phyloP scores from a whole-genome alignment of 495 filamentous ascomycete genomes.

The Astrothelium macrocarpum region DNA sequence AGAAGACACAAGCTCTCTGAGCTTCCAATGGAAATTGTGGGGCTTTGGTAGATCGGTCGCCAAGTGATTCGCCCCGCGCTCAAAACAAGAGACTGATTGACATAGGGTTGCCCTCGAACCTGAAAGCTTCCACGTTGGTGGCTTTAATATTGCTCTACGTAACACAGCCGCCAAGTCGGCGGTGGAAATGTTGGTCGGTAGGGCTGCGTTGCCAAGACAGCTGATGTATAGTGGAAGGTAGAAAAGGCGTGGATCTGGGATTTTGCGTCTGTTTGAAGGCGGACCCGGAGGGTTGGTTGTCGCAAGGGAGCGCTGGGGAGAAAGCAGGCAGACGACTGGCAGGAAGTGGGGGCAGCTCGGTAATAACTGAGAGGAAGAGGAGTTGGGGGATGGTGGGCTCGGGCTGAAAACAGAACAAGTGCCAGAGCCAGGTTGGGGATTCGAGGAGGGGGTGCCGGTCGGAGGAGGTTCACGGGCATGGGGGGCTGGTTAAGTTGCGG shows the following conservation, averaged over 20 bases:
- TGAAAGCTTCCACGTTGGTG: background rate
- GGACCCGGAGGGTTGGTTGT: background rate
- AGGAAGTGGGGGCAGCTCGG: slow-evolving; percentile 13
- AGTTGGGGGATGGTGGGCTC: background rate
- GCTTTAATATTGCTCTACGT: background rate
- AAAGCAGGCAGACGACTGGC: background rate
- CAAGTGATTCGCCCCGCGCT: background rate
- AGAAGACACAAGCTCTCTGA: background rate
- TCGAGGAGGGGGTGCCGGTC: background rate
- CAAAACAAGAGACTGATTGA: background rate
- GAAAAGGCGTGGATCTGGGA: background rate
- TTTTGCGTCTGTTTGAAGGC: background rate
- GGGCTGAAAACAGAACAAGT: too few species aligned
- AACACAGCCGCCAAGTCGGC: background rate
- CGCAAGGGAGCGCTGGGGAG: background rate
- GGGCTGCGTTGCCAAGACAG: background rate
- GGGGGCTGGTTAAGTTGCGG: background rate
- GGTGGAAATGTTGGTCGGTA: background rate
- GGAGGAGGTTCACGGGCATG: slow-evolving; percentile 1
- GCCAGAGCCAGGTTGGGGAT: background rate
- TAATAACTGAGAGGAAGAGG: background rate
- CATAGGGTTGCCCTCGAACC: background rate
- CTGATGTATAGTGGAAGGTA: background rate
- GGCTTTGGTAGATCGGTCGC: background rate
- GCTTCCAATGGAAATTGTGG: background rate